Evolutionary conservation across 2,329 filamentous ascomycete genomes (phyloP).

Genomic region (Thielaviopsis populi): DNA sequence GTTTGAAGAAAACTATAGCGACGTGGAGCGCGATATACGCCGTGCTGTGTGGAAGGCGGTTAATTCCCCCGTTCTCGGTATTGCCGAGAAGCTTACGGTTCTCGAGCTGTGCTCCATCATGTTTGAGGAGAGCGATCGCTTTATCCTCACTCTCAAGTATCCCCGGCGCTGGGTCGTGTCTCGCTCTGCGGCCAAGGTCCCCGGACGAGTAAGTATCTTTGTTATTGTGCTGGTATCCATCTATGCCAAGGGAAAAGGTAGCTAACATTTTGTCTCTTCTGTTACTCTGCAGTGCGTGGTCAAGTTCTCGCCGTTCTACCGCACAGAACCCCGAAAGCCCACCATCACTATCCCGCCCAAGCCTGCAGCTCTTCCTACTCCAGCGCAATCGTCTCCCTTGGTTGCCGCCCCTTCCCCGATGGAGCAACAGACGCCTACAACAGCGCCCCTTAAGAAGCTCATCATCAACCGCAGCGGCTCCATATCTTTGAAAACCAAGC

Average conservation of each 20-base stretch:
- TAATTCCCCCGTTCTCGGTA: constrained; percentile 27
- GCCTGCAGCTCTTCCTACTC: neutral
- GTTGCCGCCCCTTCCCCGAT: neutral
- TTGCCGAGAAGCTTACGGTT: constrained; percentile 29
- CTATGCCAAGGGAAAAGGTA: neutral
- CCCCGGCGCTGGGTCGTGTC: constrained; percentile 30
- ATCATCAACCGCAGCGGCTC: constrained; percentile 17
- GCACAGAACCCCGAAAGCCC: constrained; percentile 19
- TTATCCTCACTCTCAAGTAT: constrained; percentile 28
- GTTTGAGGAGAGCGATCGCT: constrained; percentile 31
- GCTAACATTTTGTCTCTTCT: neutral
- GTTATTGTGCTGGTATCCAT: neutral
- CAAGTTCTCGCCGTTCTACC: constrained; percentile 28
- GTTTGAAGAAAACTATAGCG: constrained; percentile 30
- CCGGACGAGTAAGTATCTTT: constrained; percentile 24
- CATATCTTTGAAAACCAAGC: constrained; percentile 15
- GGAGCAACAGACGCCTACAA: constrained; percentile 1
- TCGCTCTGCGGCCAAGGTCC: constrained; percentile 25
- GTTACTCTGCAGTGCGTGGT: constrained; percentile 22
- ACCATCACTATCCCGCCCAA: constrained; percentile 8
- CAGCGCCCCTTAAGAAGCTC: constrained; percentile 16
- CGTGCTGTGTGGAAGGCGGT: constrained; percentile 31
- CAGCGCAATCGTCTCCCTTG: neutral
- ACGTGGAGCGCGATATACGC: constrained; percentile 27
- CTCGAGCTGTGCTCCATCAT: constrained; percentile 33